Evolutionary conservation across 2,329 filamentous ascomycete genomes (phyloP).

Genomic region (Penicillium sclerotigenum): DNA sequence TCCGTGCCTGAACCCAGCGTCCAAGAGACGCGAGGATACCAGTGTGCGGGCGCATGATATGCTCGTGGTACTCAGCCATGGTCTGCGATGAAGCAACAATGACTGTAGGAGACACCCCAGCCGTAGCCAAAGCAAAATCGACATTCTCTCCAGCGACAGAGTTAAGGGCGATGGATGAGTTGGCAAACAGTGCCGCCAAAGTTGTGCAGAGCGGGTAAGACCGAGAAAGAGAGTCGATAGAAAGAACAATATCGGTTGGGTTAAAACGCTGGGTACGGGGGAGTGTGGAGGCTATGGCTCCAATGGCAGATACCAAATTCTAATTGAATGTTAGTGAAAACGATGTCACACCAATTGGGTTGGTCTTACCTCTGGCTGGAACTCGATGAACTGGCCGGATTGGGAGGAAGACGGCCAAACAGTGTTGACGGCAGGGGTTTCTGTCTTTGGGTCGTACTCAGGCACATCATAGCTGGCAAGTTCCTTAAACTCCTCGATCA

Average conservation of each 20-base stretch:
- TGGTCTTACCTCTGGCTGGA: slow-evolving; percentile 61
- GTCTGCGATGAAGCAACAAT: slow-evolving; percentile 74
- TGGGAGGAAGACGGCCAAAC: slow-evolving; percentile 42
- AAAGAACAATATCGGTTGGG: slow-evolving; percentile 75
- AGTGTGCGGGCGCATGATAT: slow-evolving; percentile 58
- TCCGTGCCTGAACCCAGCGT: slow-evolving; percentile 68
- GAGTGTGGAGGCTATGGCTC: slow-evolving; percentile 71
- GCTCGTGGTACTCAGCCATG: slow-evolving; percentile 64
- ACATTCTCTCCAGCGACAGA: slow-evolving; percentile 74
- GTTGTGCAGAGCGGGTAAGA: slow-evolving; percentile 77
- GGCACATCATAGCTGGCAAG: slow-evolving; percentile 63
- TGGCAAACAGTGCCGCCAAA: slow-evolving; percentile 77
- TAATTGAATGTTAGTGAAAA: slow-evolving; percentile 24
- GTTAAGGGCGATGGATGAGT: slow-evolving; percentile 82
- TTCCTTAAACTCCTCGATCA: slow-evolving; percentile 67
- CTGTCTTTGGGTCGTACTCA: slow-evolving; percentile 53
- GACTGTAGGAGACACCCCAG: slow-evolving; percentile 75
- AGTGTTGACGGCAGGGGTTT: slow-evolving; percentile 46
- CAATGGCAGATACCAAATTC: slow-evolving; percentile 86
- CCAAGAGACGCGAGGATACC: slow-evolving; percentile 64
- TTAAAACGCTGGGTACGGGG: slow-evolving; percentile 71
- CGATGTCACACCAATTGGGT: not conserved
- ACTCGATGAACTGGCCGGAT: slow-evolving; percentile 70
- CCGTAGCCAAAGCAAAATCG: slow-evolving; percentile 69
- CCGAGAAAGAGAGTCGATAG: slow-evolving; percentile 75